These are phyloP conservation scores for Dactylellina sp. DNA, from an alignment of 2,329 filamentous ascomycete genomes.

Conservation along the genomic window DNA sequence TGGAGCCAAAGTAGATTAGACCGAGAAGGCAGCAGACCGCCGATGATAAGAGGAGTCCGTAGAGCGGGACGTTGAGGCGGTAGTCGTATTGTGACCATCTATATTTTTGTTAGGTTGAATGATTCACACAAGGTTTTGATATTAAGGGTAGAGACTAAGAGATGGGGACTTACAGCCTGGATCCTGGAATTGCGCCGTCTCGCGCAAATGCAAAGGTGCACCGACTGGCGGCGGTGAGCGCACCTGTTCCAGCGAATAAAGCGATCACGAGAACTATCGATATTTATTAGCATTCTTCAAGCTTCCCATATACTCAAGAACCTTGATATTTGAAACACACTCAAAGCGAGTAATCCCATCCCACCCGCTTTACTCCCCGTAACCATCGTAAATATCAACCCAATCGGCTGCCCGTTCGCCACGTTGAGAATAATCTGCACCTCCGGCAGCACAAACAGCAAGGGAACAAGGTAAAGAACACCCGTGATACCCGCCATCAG, in stretches of 20 bases:
- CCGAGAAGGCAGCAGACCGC: conserved; percentile 77
- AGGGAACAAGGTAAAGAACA: conserved; percentile 76
- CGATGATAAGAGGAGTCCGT: conserved; percentile 76
- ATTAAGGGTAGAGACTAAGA: no score
- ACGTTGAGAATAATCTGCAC: conserved; percentile 73
- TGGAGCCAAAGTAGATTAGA: conserved; percentile 78
- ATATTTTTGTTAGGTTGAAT: conserved; percentile 7
- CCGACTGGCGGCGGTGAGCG: conserved; percentile 78
- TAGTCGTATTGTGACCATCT: conserved; percentile 74
- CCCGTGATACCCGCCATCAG: conserved; percentile 75
- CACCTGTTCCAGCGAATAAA: conserved; percentile 80
- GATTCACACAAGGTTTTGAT: no score
- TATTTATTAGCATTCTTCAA: conserved; percentile 8
- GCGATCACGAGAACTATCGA: conserved; percentile 74
- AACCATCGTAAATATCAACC: conserved; percentile 76
- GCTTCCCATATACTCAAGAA: background rate
- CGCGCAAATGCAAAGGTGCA: conserved; percentile 82
- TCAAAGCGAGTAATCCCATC: conserved; percentile 79
- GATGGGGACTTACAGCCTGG: conserved; percentile 65
- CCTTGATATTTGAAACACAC: conserved; percentile 39
- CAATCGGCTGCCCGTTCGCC: conserved; percentile 80
- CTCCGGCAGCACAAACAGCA: conserved; percentile 80
- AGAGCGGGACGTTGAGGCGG: conserved; percentile 76
- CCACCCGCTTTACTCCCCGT: conserved; percentile 79
- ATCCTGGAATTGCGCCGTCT: conserved; percentile 79